Base-by-base conservation (phyloP, 1,284 basidiomycete species). In the Cutaneotrichosporon dermatis region DNA sequence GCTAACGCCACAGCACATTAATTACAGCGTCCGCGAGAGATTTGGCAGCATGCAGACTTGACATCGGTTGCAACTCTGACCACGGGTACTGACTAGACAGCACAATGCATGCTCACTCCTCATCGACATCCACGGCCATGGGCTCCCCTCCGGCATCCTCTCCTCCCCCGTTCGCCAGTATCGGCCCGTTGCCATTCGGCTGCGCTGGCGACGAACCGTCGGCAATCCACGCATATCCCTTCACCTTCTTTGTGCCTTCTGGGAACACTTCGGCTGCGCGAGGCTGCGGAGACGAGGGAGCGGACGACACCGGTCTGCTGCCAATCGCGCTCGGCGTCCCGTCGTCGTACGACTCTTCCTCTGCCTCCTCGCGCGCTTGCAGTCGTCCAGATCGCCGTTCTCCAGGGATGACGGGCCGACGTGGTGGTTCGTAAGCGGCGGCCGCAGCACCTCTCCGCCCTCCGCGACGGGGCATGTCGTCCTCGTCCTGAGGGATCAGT, bases 301-400 rank as follows among this genome's bases (percentile, higher is more conserved):
- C 7, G 33, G 51, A n/a, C 15, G 34, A n/a, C 16, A 16, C 15
- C 16, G 50, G 34, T 4, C 51, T 41, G 16, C 54, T 43, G 4
- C 16, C 51, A 15, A 25, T 25, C 25, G 25, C 25, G 25, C 25
- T 25, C 25, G 25, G 25, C 25, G 25, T 25, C 25, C 25, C 25
- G 25, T 54, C 52, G 40, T 44, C 44, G 39, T 42, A 35, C 37
- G 41, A 34, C 12, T 37, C 48, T 4, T 57, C 55, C 13, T 61
- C 63, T 9, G 44, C 48, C 15, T 52, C 61, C 10, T 41, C 55
- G 3, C 55, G 57, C 2, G 48, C 54, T 10, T 53, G 54, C 11
- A 66, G 51, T 25, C 74, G 63, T 2, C 69, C 69, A 1, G 70
- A 73, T 25, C 67, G 58, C 16, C 73, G 60, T 58, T 76, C 75